Evolutionary conservation across 164 flowering plant species (phyloP).

Genomic region (Nymphaea colorata): DNA sequence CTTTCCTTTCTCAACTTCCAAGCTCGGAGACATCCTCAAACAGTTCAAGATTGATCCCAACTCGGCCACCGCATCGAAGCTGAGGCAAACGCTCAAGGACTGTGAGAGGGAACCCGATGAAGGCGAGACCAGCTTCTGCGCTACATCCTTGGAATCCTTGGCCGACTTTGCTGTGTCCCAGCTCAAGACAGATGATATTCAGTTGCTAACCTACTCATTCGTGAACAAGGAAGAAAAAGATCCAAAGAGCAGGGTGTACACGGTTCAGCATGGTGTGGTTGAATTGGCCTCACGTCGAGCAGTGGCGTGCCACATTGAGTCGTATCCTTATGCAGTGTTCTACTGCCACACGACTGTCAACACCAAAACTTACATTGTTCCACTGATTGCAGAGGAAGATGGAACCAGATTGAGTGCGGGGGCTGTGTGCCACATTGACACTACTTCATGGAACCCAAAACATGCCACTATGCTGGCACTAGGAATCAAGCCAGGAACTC

Average conservation of each 20-base stretch:
- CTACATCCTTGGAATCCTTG: slow-evolving; percentile 2
- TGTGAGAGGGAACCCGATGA: too few relatives aligned
- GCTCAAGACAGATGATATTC: slow-evolving; percentile 2
- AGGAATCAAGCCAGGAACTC: slow-evolving; percentile 27
- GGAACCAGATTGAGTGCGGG: slow-evolving; percentile 30
- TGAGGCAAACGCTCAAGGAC: neutral
- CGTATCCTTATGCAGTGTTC: slow-evolving; percentile 42
- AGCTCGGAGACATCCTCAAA: neutral
- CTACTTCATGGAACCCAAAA: slow-evolving; percentile 31
- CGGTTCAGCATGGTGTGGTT: slow-evolving; percentile 13
- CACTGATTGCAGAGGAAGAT: slow-evolving; percentile 18
- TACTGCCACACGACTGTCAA: slow-evolving; percentile 33
- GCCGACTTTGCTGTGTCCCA: neutral
- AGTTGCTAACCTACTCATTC: neutral
- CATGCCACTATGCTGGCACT: slow-evolving; percentile 33
- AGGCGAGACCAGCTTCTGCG: neutral
- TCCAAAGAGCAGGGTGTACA: slow-evolving; percentile 20
- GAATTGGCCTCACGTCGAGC: slow-evolving; percentile 17
- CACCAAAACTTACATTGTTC: slow-evolving; percentile 18
- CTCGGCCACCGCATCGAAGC: neutral
- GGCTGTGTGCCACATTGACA: slow-evolving; percentile 19
- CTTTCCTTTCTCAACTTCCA: neutral
- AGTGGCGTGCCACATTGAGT: slow-evolving; percentile 41
- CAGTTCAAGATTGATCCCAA: neutral
- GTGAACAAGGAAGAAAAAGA: slow-evolving; percentile 16